Conservation (phyloP, 2,329 filamentous ascomycete species). For the Cladosporium halotolerans region DNA sequence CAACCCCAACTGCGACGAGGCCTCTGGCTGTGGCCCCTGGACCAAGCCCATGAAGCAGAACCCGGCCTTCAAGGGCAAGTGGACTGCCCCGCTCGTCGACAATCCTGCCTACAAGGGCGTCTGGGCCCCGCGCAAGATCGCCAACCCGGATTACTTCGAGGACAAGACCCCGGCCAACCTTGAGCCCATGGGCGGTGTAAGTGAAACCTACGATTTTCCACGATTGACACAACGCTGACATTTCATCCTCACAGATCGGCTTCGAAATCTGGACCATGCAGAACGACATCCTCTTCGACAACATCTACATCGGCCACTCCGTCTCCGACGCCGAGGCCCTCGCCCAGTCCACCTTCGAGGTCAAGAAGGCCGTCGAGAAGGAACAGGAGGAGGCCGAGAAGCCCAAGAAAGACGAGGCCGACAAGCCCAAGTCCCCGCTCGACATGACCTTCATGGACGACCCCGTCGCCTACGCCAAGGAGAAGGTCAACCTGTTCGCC, state of each 20-base stretch:
- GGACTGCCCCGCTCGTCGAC: constrained; percentile 85
- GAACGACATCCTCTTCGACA: constrained; percentile 96
- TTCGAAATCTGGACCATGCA: constrained; percentile 99
- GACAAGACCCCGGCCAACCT: constrained; percentile 96
- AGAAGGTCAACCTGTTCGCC: constrained; percentile 90
- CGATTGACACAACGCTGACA: constrained; percentile 12
- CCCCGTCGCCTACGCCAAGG: constrained; percentile 77
- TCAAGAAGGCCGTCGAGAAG: constrained; percentile 81
- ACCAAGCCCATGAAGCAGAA: constrained; percentile 87
- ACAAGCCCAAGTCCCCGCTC: constrained; percentile 61
- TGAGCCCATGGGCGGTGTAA: constrained; percentile 94
- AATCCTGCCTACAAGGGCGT: constrained; percentile 97
- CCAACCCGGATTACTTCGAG: constrained; percentile 94
- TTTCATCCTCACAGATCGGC: constrained; percentile 60
- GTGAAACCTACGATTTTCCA: constrained; percentile 34
- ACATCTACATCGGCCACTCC: constrained; percentile 99
- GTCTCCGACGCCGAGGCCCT: constrained; percentile 85
- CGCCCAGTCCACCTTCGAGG: constrained; percentile 79
- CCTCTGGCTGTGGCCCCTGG: constrained; percentile 91
- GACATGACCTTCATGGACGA: constrained; percentile 87
- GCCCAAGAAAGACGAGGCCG: constrained; percentile 61
- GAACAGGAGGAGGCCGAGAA: constrained; percentile 69
- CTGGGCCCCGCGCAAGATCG: constrained; percentile 92
- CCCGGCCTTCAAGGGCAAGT: constrained; percentile 98
- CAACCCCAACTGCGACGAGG: constrained; percentile 94